Evolutionary conservation across 306 rosid genomes (phyloP).

Genomic region (Carpinus fangiana): DNA sequence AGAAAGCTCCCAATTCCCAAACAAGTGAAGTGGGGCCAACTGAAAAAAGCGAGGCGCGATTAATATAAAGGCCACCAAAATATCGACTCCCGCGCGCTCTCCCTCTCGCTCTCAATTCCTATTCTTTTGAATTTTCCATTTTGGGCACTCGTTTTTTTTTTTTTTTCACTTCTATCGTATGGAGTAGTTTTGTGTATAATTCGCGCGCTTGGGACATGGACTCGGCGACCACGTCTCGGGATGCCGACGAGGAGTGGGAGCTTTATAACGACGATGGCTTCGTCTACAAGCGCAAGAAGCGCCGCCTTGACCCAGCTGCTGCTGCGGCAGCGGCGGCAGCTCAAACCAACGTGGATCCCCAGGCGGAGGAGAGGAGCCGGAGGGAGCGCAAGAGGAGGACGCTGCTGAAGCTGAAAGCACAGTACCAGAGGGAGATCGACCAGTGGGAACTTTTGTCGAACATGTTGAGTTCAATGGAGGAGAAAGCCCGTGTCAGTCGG

Average conservation of each 20-base stretch:
- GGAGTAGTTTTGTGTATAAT: not conserved
- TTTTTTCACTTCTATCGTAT: not conserved
- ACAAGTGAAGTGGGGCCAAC: not conserved
- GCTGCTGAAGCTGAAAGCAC: slow-evolving; percentile 50
- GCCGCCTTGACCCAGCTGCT: slow-evolving; percentile 31
- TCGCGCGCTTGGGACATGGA: slow-evolving; percentile 35
- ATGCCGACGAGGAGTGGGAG: slow-evolving; percentile 57
- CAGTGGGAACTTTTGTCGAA: slow-evolving; percentile 64
- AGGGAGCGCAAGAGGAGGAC: slow-evolving; percentile 56
- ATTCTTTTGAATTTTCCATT: not conserved
- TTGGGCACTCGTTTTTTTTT: slow-evolving; percentile 22
- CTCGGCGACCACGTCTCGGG: slow-evolving; percentile 25
- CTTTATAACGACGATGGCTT: slow-evolving; percentile 73
- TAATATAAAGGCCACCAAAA: not conserved
- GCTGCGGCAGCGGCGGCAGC: not conserved
- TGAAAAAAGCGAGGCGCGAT: not conserved
- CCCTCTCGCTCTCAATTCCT: not conserved
- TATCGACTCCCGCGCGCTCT: not conserved
- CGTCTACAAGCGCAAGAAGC: slow-evolving; percentile 71
- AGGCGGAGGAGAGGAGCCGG: slow-evolving; percentile 33
- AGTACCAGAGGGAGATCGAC: slow-evolving; percentile 56
- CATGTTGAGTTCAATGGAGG: slow-evolving; percentile 51
- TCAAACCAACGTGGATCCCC: slow-evolving; percentile 19
- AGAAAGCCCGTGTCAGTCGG: slow-evolving; percentile 30
- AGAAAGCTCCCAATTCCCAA: no score